Conservation (phyloP, 2,329 filamentous ascomycete genomes). For the Lasiodiplodia sp. region DNA sequence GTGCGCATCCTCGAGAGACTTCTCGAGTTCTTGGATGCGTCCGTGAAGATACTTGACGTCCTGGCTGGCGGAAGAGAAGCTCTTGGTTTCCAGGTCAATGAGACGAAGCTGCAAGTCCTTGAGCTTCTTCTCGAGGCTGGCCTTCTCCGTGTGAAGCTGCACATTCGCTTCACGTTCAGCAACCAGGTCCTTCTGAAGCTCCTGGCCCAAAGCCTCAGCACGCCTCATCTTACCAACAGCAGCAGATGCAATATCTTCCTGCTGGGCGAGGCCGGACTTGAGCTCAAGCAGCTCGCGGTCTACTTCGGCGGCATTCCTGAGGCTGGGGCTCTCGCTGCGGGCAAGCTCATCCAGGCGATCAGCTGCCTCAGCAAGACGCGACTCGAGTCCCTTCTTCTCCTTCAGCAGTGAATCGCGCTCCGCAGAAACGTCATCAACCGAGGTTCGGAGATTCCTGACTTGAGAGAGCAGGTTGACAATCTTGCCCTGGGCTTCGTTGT, state of each 20-base stretch:
- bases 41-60: slow-evolving; percentile 95
- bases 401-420: slow-evolving; percentile 85
- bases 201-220: slow-evolving; percentile 83
- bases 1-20: slow-evolving; percentile 83
- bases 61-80: slow-evolving; percentile 91
- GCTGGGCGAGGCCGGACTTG: slow-evolving; percentile 86
- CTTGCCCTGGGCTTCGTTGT: slow-evolving; percentile 94
- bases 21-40: slow-evolving; percentile 94
- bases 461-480: slow-evolving; percentile 90
- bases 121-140: slow-evolving; percentile 83
- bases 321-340: slow-evolving; percentile 82
- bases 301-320: slow-evolving; percentile 86
- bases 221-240: slow-evolving; percentile 97
- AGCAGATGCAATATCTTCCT: slow-evolving; percentile 89
- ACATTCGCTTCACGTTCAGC: slow-evolving; percentile 83
- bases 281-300: slow-evolving; percentile 90
- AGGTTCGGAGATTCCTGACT: slow-evolving; percentile 81
- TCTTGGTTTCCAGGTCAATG: slow-evolving; percentile 95
- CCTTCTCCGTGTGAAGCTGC: slow-evolving; percentile 88
- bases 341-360: slow-evolving; percentile 87
- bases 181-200: slow-evolving; percentile 92
- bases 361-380: slow-evolving; percentile 84
- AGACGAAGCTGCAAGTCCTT: slow-evolving; percentile 90
- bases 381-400: slow-evolving; percentile 89
- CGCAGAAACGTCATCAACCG: slow-evolving; percentile 82